Evolutionary conservation across 306 rosid genomes (phyloP).

Genomic region (Quercus rubra): DNA sequence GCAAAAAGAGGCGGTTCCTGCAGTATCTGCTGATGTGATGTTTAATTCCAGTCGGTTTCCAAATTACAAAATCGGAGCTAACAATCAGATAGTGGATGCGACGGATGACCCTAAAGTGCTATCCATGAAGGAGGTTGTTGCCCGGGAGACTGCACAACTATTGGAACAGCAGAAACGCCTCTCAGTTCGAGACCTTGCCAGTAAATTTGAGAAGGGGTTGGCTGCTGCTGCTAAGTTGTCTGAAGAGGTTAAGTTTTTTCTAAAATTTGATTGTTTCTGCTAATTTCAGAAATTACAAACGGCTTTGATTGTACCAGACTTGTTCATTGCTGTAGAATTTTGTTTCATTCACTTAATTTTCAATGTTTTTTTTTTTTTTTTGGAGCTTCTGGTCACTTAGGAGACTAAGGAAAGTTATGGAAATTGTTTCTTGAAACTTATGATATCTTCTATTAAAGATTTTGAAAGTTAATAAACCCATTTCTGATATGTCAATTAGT

Average conservation of each 20-base stretch:
- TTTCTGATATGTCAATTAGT: neutral
- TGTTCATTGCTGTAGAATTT: neutral
- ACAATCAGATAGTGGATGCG: slow-evolving; percentile 72
- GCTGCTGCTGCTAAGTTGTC: slow-evolving; percentile 97
- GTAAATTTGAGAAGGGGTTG: slow-evolving; percentile 88
- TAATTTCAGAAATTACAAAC: neutral
- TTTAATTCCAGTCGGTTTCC: slow-evolving; percentile 85
- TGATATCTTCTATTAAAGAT: neutral
- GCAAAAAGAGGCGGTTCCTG: slow-evolving; percentile 58
- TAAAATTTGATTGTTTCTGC: neutral
- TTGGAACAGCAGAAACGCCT: slow-evolving; percentile 92
- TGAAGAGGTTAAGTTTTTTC: slow-evolving; percentile 59
- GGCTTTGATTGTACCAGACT: neutral
- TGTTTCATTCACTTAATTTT: neutral
- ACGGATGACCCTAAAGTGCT: slow-evolving; percentile 62
- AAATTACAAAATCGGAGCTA: slow-evolving; percentile 69
- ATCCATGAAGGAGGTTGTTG: slow-evolving; percentile 90
- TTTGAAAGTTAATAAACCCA: neutral
- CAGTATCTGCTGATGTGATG: slow-evolving; percentile 74
- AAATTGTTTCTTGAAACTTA: neutral
- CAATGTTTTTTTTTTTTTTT: neutral
- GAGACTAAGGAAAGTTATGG: neutral
- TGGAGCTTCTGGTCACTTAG: neutral
- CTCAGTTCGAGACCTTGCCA: slow-evolving; percentile 85
- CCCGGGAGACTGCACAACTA: slow-evolving; percentile 84